These are phyloP conservation scores for Phytophthora pinifolia DNA, from an alignment of 352 stramenopile genomes.

Conservation along the genomic window DNA sequence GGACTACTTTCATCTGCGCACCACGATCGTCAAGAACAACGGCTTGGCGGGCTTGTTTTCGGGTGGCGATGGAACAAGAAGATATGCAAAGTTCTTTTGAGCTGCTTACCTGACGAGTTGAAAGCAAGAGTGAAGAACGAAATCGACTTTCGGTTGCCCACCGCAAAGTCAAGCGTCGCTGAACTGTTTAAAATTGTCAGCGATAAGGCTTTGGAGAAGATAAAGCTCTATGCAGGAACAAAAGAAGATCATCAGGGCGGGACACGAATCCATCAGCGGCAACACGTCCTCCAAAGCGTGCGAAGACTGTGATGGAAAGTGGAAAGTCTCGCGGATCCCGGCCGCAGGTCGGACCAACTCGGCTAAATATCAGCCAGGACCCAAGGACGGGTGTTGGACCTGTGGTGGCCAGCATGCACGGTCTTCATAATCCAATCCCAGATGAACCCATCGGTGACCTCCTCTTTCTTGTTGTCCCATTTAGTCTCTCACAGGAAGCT, in stretches of 20 bases:
- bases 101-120: conserved; percentile 6
- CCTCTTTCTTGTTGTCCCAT: conserved; percentile 11
- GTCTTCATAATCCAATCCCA: conserved; percentile 2
- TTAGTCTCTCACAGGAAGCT: conserved; percentile 18
- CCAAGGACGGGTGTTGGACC: conserved; percentile 17
- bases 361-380: not conserved
- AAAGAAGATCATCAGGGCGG: no score
- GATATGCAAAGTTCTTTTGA: conserved; percentile 16
- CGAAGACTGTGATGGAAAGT: not conserved
- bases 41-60: conserved; percentile 3
- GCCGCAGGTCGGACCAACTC: not conserved
- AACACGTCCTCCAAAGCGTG: not conserved
- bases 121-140: conserved; percentile 11
- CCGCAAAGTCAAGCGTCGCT: conserved; percentile 10
- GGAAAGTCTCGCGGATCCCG: not conserved
- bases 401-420: conserved; percentile 17
- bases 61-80: conserved; percentile 9
- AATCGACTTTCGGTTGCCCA: conserved; percentile 8
- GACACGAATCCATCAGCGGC: not conserved
- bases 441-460: conserved; percentile 2
- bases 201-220: conserved; percentile 13
- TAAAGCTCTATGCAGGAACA: conserved; percentile 2
- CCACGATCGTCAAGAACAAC: conserved; percentile 16
- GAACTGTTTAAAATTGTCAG: conserved; percentile 10
- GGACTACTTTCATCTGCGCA: conserved; percentile 17